Evolutionary conservation across 306 rosid genomes (phyloP).

Genomic region (Betula pendula): DNA sequence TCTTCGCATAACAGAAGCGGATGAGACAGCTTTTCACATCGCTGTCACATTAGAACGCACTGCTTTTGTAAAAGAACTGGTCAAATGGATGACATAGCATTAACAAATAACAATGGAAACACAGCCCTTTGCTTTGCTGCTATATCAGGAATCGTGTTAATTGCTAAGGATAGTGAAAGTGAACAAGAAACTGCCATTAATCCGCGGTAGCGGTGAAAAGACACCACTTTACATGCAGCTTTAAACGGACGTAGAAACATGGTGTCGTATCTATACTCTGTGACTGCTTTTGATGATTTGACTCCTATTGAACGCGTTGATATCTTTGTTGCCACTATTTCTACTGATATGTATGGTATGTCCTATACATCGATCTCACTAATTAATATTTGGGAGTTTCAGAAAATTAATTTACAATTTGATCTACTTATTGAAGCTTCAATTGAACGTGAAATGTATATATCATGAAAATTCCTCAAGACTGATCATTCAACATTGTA

Average conservation of each 20-base stretch:
- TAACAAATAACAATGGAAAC: background rate
- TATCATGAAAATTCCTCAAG: too few species aligned
- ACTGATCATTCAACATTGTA: too few species aligned
- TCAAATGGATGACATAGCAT: conserved; percentile 4
- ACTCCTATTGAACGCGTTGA: background rate
- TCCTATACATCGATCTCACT: background rate
- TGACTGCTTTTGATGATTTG: background rate
- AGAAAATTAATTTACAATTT: too few species aligned
- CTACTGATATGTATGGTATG: background rate
- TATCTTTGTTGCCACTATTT: background rate
- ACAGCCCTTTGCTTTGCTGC: conserved; percentile 27
- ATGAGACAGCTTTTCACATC: conserved; percentile 20
- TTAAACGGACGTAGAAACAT: conserved; percentile 8
- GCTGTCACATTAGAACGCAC: conserved; percentile 12
- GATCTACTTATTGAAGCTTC: too few species aligned
- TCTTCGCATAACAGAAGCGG: background rate
- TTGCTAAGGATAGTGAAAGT: conserved; percentile 6
- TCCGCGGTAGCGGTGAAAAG: background rate
- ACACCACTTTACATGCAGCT: conserved; percentile 16
- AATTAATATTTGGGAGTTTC: background rate
- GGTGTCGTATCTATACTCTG: background rate
- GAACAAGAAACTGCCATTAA: background rate
- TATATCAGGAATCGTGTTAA: conserved; percentile 2
- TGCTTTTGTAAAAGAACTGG: conserved; percentile 20
- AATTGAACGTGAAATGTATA: too few species aligned